Percentiles rank a stretch among this genome's conserved stretches.
Evolutionary conservation across 1,139 yeast genomes (phyloP).

Genomic region (Kurtzmaniella quercitrusa): DNA sequence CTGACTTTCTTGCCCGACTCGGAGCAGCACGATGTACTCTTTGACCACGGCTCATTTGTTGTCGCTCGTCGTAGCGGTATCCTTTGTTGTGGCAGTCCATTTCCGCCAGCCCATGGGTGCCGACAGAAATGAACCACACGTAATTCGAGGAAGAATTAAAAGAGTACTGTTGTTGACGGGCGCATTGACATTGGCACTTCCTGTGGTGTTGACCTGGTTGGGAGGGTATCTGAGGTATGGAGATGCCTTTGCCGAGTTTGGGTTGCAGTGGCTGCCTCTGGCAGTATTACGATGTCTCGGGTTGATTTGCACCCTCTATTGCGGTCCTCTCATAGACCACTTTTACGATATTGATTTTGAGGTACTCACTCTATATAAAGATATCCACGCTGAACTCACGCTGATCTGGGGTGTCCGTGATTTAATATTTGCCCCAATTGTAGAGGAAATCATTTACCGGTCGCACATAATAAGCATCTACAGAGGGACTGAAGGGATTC

Average conservation of each 20-base stretch:
- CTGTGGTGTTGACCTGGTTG: constrained; percentile 13
- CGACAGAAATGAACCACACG: constrained; percentile 45
- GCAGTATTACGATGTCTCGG: constrained; percentile 10
- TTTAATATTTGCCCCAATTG: constrained; percentile 73
- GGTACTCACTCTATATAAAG: constrained; percentile 9
- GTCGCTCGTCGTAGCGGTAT: constrained; percentile 24
- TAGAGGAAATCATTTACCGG: constrained; percentile 84
- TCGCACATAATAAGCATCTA: constrained; percentile 47
- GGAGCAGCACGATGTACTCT: constrained; percentile 1
- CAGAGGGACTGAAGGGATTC: constrained; percentile 18
- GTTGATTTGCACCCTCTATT: constrained; percentile 42
- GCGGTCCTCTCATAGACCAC: constrained; percentile 56
- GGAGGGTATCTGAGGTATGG: constrained; percentile 9
- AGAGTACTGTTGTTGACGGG: constrained; percentile 33
- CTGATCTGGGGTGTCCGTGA: constrained; percentile 57
- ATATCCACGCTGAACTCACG: constrained; percentile 20
- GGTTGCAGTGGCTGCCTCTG: not conserved
- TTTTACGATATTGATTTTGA: constrained; percentile 11
- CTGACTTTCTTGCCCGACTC: no score
- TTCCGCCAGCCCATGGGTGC: constrained; percentile 23
- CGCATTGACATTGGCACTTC: constrained; percentile 23
- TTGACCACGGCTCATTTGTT: not conserved
- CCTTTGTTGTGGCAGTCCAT: constrained; percentile 41
- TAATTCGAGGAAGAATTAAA: constrained; percentile 31
- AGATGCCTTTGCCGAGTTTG: constrained; percentile 1